Evolutionary conservation across 2,329 filamentous ascomycete species (phyloP), one percentile per base, ranked within the genome.

Genomic region (Calycina herbarum): DNA sequence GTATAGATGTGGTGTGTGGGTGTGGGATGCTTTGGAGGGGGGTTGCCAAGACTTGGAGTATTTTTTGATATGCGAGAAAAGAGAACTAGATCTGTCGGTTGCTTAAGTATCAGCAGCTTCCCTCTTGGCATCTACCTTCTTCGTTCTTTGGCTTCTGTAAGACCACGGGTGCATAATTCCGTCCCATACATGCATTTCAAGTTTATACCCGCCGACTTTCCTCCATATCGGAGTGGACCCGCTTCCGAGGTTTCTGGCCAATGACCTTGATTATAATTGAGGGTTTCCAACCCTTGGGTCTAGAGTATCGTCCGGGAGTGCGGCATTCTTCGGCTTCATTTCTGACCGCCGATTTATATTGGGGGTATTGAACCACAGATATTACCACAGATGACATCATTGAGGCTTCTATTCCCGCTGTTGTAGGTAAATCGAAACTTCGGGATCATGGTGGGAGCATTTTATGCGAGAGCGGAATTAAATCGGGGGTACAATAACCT

Each of bases 301-400:
- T 10, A 11, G 20, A 24, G 8, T 13, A 3, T 24, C 20, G 24
- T 27, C 48, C 48, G 48, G 48, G 48, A 54, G 48, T 54, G 48
- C 48, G 48, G 48, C 48, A 54, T 54, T 24, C 45, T 20, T 54
- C 48, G 48, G 48, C 48, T 54, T 24, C 48, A 54, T 54, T 11
- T 54, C 48, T 54, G 48, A 54, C 8, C 20, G n/a, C 48, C 48
- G 48, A 54, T 54, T 54, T 54, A 2, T 54, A 24, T 51, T 17
- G n/a, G 20, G 45, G 17, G n/a, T 24, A 17, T 24, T 24, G 45
- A 20, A 24, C 45, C 45, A 51, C 20, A 27, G 5, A 24, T 54
- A 54, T 54, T 54, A 54, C 24, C 48, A 27, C 10, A 54, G 48
- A 54, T 54, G 48, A 54, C 48, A 54, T 54, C 48, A 54, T 54